phyloP scores from a whole-genome alignment of 2,329 filamentous ascomycete genomes.

The Talaromyces funiculosus region DNA sequence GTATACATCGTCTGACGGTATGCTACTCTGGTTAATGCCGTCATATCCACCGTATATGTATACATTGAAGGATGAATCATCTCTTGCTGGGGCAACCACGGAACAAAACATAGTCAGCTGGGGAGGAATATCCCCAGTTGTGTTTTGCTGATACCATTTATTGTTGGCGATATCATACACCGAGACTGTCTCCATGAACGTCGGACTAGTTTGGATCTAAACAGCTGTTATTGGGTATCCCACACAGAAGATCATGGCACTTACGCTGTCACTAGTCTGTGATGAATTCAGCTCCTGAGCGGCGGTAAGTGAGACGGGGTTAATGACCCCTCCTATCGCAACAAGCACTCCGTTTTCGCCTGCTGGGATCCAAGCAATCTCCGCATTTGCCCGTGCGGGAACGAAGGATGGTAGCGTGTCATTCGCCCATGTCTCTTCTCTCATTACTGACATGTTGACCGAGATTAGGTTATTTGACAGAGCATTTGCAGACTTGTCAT shows the following conservation, averaged over 20 bases:
- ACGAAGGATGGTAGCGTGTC: slow-evolving; percentile 47
- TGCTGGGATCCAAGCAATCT: slow-evolving; percentile 57
- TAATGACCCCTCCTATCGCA: slow-evolving; percentile 34
- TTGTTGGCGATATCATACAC: slow-evolving; percentile 33
- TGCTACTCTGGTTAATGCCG: slow-evolving; percentile 16
- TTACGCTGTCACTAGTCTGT: slow-evolving; percentile 19
- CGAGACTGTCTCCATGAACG: slow-evolving; percentile 34
- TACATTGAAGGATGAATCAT: slow-evolving; percentile 32
- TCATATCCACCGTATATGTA: slow-evolving; percentile 34
- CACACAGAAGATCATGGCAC: not conserved
- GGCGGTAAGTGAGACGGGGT: slow-evolving; percentile 20
- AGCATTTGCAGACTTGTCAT: slow-evolving; percentile 26
- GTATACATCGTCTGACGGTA: slow-evolving; percentile 30
- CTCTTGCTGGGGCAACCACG: slow-evolving; percentile 35
- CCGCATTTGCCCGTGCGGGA: slow-evolving; percentile 55
- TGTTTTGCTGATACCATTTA: slow-evolving; percentile 35
- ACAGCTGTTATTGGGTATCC: not conserved
- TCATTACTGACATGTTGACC: slow-evolving; percentile 54
- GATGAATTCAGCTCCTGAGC: slow-evolving; percentile 4
- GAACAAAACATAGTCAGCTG: slow-evolving; percentile 38
- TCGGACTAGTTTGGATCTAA: slow-evolving; percentile 23
- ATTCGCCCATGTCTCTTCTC: slow-evolving; percentile 53
- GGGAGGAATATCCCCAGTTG: slow-evolving; percentile 32
- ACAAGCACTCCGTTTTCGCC: slow-evolving; percentile 33
- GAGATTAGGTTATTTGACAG: slow-evolving; percentile 55